Evolutionary conservation across 2,329 filamentous ascomycete genomes (phyloP).

Genomic region (Bipolaris sorokiniana): DNA sequence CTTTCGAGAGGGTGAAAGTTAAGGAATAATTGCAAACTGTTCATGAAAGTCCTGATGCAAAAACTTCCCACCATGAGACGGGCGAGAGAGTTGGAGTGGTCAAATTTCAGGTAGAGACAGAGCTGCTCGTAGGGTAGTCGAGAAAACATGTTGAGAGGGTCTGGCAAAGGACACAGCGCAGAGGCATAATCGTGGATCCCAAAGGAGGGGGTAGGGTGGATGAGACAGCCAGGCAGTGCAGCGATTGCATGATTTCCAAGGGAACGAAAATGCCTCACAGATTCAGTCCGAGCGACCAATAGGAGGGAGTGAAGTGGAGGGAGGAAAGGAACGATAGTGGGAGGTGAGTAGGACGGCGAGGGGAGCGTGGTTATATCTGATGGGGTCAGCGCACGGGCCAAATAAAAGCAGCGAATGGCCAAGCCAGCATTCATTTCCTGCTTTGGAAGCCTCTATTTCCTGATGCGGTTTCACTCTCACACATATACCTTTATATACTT

Average conservation of each 20-base stretch:
- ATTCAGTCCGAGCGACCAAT: constrained; percentile 19
- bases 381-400: constrained; percentile 26
- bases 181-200: constrained; percentile 1
- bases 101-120: constrained; percentile 4
- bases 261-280: constrained; percentile 24
- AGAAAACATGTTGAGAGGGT: neutral
- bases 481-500: constrained; percentile 24
- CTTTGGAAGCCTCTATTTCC: constrained; percentile 26
- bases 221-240: constrained; percentile 7
- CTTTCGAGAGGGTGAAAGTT: constrained; percentile 4
- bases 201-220: constrained; percentile 3
- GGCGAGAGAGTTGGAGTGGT: neutral
- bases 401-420: constrained; percentile 29
- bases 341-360: constrained; percentile 20
- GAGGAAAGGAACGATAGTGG: constrained; percentile 22
- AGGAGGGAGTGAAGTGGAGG: constrained; percentile 8
- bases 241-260: constrained; percentile 15
- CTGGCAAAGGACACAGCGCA: neutral
- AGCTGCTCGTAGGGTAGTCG: neutral
- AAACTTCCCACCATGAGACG: neutral
- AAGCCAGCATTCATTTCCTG: constrained; percentile 27
- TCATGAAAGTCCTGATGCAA: neutral
- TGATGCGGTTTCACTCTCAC: constrained; percentile 25
- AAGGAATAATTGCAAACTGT: neutral
- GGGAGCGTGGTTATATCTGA: constrained; percentile 25